Evolutionary conservation across 441 rosid species (phyloP).

Genomic region (Pelargonium cotyledonis): DNA sequence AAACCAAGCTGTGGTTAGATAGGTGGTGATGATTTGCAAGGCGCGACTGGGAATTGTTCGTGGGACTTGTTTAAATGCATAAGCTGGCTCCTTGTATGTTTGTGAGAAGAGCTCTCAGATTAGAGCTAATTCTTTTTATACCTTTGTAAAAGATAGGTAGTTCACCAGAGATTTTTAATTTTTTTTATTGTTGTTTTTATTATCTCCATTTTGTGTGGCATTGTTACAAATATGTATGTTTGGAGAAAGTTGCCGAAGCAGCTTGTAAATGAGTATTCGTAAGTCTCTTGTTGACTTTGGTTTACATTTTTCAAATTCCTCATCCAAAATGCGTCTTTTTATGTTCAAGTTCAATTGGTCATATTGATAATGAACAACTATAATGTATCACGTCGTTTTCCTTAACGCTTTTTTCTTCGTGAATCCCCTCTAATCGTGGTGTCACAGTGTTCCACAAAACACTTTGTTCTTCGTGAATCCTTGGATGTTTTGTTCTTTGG

Average conservation of each 20-base stretch:
- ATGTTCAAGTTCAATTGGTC: too few species aligned
- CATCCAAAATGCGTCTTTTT: too few species aligned
- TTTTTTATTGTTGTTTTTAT: conserved; percentile 10
- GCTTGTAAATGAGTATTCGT: conserved; percentile 14
- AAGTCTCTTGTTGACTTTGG: background rate
- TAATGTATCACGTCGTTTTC: too few species aligned
- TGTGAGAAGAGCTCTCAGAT: conserved; percentile 16
- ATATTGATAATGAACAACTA: too few species aligned
- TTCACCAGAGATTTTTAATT: background rate
- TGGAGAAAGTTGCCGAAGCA: conserved; percentile 8
- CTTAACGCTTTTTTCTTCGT: too few species aligned
- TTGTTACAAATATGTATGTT: background rate
- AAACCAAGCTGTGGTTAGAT: background rate
- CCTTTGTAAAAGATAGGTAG: conserved; percentile 29
- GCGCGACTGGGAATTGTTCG: background rate
- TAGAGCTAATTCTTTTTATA: conserved; percentile 10
- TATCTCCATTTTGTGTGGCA: background rate
- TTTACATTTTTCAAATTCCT: background rate
- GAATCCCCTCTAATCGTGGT: too few species aligned
- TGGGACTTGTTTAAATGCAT: conserved; percentile 12
- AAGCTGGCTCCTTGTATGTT: conserved; percentile 17
- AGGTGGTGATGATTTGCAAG: background rate
- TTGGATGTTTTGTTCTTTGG: too few species aligned
- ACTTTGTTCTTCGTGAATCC: too few species aligned
- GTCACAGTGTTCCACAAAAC: too few species aligned